phyloP scores from a whole-genome alignment of 2,329 filamentous ascomycete genomes.

The Periconia digitata region DNA sequence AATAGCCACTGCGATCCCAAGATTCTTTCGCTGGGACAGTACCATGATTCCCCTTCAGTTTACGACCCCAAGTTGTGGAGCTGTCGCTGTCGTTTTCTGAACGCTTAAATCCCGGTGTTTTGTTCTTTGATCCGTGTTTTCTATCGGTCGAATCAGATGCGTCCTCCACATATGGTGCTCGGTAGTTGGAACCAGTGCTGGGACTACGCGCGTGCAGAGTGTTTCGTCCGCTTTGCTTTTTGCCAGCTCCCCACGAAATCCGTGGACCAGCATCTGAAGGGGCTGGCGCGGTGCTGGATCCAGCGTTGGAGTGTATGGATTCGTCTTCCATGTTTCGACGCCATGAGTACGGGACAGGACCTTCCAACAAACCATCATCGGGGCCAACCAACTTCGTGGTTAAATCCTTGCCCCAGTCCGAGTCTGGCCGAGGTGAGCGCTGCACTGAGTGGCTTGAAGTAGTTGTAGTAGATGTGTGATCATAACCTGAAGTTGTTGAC shows the following conservation, averaged over 20 bases:
- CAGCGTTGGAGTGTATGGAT: slow-evolving; percentile 4
- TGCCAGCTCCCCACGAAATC: not conserved
- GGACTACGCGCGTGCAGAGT: too few relatives aligned
- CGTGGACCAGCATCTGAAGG: slow-evolving; percentile 5
- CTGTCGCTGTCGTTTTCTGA: too few relatives aligned
- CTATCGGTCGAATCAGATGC: not conserved
- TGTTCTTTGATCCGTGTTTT: too few relatives aligned
- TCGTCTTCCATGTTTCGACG: slow-evolving; percentile 6
- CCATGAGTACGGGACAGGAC: slow-evolving; percentile 9
- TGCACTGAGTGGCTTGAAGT: too few relatives aligned
- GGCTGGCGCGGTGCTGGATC: not conserved
- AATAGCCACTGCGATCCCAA: slow-evolving; percentile 18
- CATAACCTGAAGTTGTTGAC: not conserved
- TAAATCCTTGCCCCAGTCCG: not conserved
- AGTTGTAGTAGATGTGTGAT: not conserved
- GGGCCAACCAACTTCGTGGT: not conserved
- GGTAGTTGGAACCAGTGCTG: not conserved
- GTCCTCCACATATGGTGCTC: not conserved
- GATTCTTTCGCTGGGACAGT: too few relatives aligned
- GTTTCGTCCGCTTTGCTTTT: not conserved
- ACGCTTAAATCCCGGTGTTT: too few relatives aligned
- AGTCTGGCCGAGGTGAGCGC: not conserved
- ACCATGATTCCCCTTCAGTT: too few relatives aligned
- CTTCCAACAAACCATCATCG: too few relatives aligned
- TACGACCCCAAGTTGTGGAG: too few relatives aligned